Evolutionary conservation across 2,329 filamentous ascomycete genomes (phyloP), one percentile per base, ranked within the genome.

Genomic region (Xylariales sp.): DNA sequence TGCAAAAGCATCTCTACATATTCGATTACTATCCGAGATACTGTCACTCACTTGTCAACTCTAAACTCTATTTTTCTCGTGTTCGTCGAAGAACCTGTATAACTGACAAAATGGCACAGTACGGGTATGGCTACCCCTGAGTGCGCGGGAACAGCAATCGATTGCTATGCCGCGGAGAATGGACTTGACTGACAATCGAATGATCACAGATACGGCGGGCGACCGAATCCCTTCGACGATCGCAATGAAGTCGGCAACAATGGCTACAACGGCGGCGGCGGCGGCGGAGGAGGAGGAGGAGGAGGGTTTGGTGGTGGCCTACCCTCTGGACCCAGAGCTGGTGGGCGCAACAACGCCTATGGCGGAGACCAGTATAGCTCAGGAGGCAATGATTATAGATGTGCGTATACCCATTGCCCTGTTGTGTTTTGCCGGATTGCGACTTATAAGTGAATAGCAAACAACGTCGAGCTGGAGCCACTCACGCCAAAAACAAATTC

Each of bases 381-480:
- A 44, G 46, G 36, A 27, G 48, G 40, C 20, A 54, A 65, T 41
- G 56, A 58, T 15, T 56, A 62, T 50, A 68, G 69, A 66, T 62
- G 72, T 73, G 58, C 44, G 45, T 62, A 44, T 34, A 19, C n/a
- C 8, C 7, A 7, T 32, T 7, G 8, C 9, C 7, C 8, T 7
- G 7, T 32, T 32, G 29, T 15, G 9, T 9, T 14, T 15, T 15
- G 29, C 24, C n/a, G 24, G 24, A 8, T 16, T 7, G 7, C 29
- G 29, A 10, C 29, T 12, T 37, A 57, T 41, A 39, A 22, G 21
- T 19, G 37, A 8, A 46, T 51, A 68, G 68, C 64, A 31, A 61
- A 66, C 54, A 73, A 76, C 53, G 80, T 88, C 52, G 86, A 90
- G 65, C 86, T 89, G 82, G 76, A 78, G 34, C 74, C 83, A 10